These are phyloP conservation scores for Eremothecium coryli DNA, from an alignment of 1,139 yeast genomes.

Conservation along the genomic window DNA sequence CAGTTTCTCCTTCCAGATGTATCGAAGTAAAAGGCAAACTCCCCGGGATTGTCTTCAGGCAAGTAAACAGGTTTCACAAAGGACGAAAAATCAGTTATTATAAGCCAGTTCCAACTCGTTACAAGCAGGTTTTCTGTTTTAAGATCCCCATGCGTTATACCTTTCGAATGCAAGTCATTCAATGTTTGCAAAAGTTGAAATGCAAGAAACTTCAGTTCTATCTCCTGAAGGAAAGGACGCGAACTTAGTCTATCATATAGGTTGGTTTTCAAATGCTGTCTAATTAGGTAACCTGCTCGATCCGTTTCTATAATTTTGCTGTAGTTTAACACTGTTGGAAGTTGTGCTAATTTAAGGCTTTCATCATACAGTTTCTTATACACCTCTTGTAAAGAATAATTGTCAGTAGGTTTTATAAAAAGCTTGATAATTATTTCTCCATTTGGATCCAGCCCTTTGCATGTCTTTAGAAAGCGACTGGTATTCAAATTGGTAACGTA, in stretches of 20 bases:
- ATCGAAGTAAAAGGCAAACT: constrained; percentile 84
- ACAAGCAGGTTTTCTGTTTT: constrained; percentile 82
- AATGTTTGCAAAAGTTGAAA: constrained; percentile 66
- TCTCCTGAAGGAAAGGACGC: constrained; percentile 73
- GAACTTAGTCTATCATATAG: constrained; percentile 80
- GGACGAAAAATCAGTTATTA: constrained; percentile 73
- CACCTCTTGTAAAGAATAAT: constrained; percentile 28
- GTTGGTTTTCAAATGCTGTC: constrained; percentile 72
- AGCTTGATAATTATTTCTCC: constrained; percentile 73
- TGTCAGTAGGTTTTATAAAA: constrained; percentile 62
- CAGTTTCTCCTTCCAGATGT: constrained; percentile 80
- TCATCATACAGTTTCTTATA: constrained; percentile 27
- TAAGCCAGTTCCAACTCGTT: constrained; percentile 83
- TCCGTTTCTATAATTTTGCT: constrained; percentile 74
- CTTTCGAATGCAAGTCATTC: constrained; percentile 51
- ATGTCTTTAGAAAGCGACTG: constrained; percentile 77
- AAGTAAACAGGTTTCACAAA: constrained; percentile 68
- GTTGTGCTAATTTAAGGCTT: constrained; percentile 33
- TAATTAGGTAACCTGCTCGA: constrained; percentile 79
- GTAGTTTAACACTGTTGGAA: constrained; percentile 64
- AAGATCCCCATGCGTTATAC: constrained; percentile 78
- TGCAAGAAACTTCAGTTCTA: constrained; percentile 76
- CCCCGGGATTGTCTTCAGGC: constrained; percentile 94
- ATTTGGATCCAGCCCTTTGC: constrained; percentile 60
- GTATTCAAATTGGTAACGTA: constrained; percentile 65